These are phyloP conservation scores for Beauveria sp. DNA, from an alignment of 2,329 filamentous ascomycete genomes.

Conservation along the genomic window DNA sequence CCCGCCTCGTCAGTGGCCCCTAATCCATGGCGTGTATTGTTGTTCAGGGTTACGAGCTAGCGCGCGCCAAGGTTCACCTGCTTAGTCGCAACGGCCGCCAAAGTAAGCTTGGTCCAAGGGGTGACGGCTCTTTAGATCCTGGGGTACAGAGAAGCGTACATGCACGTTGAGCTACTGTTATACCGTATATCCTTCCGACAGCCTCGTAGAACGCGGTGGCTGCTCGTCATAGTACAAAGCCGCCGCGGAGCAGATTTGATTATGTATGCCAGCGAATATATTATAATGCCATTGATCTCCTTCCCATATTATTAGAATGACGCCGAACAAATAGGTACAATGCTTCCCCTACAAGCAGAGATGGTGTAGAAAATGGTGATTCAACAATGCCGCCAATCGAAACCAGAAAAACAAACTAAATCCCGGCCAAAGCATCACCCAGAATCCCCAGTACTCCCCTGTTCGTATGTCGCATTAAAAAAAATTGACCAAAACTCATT, in stretches of 20 bases:
- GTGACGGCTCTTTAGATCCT: too few species aligned
- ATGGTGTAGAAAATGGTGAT: neutral
- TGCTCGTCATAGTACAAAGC: neutral
- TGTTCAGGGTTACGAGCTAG: neutral
- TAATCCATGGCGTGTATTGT: neutral
- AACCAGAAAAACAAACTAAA: neutral
- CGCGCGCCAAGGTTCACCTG: too few species aligned
- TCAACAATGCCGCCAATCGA: neutral
- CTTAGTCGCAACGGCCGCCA: too few species aligned
- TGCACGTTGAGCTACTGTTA: too few species aligned
- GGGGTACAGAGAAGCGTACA: too few species aligned
- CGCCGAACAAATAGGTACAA: neutral
- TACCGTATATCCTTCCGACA: neutral
- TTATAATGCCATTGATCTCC: neutral
- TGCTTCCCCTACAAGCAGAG: neutral
- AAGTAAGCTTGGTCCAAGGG: too few species aligned
- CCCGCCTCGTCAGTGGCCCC: neutral
- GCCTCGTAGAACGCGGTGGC: neutral
- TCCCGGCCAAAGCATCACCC: neutral
- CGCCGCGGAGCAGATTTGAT: neutral
- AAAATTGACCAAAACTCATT: neutral
- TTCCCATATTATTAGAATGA: neutral
- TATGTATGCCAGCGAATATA: neutral
- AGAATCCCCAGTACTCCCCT: constrained; percentile 7
- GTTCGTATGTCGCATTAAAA: constrained; percentile 3